phyloP scores from a whole-genome alignment of 2,329 filamentous ascomycete genomes.

The Aaosphaeria arxii region DNA sequence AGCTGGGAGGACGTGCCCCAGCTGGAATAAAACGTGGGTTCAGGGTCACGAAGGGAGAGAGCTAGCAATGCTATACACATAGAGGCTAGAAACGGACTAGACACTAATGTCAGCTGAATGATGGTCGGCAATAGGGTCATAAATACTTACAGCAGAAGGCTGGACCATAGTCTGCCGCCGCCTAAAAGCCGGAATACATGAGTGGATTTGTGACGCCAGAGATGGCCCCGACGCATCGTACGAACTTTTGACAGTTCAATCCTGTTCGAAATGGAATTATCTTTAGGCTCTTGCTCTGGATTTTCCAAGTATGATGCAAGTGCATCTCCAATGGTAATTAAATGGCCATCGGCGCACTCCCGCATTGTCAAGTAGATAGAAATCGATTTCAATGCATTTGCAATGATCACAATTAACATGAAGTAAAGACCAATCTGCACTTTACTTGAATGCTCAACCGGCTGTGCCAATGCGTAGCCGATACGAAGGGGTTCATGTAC shows the following conservation, averaged over 20 bases:
- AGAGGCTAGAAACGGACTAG: background rate
- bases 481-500: background rate
- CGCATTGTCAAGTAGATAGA: slow-evolving; percentile 10
- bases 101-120: no score
- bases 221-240: no score
- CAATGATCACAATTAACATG: slow-evolving; percentile 14
- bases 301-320: slow-evolving; percentile 12
- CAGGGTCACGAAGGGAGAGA: background rate
- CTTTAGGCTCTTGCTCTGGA: slow-evolving; percentile 16
- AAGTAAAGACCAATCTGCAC: slow-evolving; percentile 14
- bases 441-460: slow-evolving; percentile 10
- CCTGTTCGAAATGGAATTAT: slow-evolving; percentile 12
- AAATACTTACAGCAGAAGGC: background rate
- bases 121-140: background rate
- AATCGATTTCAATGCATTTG: slow-evolving; percentile 14
- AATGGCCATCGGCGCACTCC: slow-evolving; percentile 6
- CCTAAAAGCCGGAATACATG: no score
- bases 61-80: background rate
- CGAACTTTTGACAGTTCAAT: no score
- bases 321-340: slow-evolving; percentile 17
- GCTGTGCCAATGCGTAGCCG: slow-evolving; percentile 1
- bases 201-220: no score
- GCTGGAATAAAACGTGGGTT: no score
- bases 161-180: background rate
- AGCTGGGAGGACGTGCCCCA: background rate